Evolutionary conservation across 441 rosid species (phyloP).

Genomic region (Populus tomentosa): DNA sequence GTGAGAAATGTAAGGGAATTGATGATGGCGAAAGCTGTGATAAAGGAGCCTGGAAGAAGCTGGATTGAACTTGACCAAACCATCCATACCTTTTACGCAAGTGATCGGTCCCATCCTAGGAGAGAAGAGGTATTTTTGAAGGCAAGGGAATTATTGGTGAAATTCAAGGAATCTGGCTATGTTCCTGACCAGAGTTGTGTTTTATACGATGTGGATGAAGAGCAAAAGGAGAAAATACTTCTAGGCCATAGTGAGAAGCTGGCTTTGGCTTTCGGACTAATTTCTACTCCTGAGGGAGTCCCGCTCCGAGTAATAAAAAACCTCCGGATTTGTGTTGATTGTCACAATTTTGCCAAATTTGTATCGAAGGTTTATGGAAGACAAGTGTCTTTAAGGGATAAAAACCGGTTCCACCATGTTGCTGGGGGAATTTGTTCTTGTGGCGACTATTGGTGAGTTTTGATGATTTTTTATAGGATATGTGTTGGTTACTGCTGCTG

Average conservation of each 20-base stretch:
- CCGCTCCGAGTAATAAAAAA: constrained; percentile 73
- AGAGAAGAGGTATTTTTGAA: constrained; percentile 54
- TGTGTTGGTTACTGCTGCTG: background rate
- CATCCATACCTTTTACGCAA: constrained; percentile 51
- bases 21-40: constrained; percentile 54
- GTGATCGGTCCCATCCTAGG: constrained; percentile 55
- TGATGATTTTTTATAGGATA: background rate
- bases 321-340: constrained; percentile 79
- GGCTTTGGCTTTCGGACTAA: constrained; percentile 71
- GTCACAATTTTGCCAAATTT: constrained; percentile 79
- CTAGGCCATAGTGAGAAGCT: constrained; percentile 82
- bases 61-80: constrained; percentile 47
- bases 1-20: constrained; percentile 44
- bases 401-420: constrained; percentile 68
- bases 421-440: constrained; percentile 64
- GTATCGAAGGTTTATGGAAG: constrained; percentile 53
- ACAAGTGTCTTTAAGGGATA: constrained; percentile 60
- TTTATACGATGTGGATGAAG: constrained; percentile 79
- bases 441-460: constrained; percentile 75
- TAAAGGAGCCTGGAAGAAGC: constrained; percentile 67
- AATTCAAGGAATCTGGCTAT: constrained; percentile 76
- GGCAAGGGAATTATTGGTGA: constrained; percentile 44
- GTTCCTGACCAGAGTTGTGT: constrained; percentile 75
- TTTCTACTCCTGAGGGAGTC: constrained; percentile 40
- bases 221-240: constrained; percentile 78